Base-by-base conservation (phyloP, 331 rosid species). In the Malus hybrid region DNA sequence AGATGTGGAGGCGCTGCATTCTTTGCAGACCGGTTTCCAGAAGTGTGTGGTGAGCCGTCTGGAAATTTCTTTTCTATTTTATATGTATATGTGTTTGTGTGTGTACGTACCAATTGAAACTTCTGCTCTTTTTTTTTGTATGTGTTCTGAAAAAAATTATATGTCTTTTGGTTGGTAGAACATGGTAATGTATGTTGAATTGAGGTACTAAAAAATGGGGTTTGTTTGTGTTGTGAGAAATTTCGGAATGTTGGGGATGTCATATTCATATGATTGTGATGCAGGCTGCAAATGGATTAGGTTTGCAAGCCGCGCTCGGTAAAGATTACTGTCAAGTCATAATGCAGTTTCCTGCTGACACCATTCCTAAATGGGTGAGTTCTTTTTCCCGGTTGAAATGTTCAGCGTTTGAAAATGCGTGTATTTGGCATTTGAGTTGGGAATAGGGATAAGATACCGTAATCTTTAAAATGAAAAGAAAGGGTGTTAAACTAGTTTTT, bases 291-390 rank as follows among this genome's bases (percentile, higher is more conserved):
- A 95, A 95, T 88, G 99, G 99, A 61, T 90, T 92, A 75, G 99
- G 97, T 32, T 86, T 95, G 68, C 82, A 83, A 83, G 93, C 92
- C 69, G 72, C 63, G 4, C 70, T 66, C 36, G 86, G 88, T 26
- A 48, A 70, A 34, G 96, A 92, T 86, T 86, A 83, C 77, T 95
- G 99, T 78, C 81, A 85, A 81, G 87, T 86, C 70, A 85, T 83
- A 6, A 85, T 95, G 84, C 82, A 68, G 52, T 95, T 92, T 78
- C 97, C 99, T 4, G 52, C 78, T 55, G 92, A 89, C 66, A 95
- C 99, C 63, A 79, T 95, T 77, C 97, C 93, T 42, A 92, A 90
- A 90, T 95, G 99, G 99, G 99, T 95, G 87, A 61, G 77, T 66
- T 70, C 80, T 74, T 71, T 69, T 57, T 14, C 61, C 44, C 0